Base-by-base conservation (phyloP, 257 asterid genomes). In the Primulina huaijiensis region DNA sequence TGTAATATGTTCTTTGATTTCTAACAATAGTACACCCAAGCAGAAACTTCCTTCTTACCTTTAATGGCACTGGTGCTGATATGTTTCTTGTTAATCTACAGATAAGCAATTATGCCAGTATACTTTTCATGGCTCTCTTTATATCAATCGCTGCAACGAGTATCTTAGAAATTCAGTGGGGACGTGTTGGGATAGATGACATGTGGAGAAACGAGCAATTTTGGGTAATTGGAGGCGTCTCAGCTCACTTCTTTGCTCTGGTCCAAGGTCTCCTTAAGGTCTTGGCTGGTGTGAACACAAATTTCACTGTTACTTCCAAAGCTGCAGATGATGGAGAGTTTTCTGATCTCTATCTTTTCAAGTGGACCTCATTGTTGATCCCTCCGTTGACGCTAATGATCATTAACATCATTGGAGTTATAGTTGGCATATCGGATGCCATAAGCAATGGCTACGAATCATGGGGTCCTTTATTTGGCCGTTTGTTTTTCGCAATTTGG, bases 191-290 rank as follows among this genome's bases (percentile, higher is more conserved):
- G 53, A 60, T 84, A 27, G 88, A 84, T 27, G 86, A 83, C 57
- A 81, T 85, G 88, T 83, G 88, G 88, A 83, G 88, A 74, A 83
- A 83, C 57, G 88, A 83, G 80, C 88, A 84, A 75, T 84, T 84
- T 65, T 84, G 88, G 88, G 88, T 84, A 29, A 84, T 84, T 52
- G 88, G 88, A 66, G 88, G 88, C 35, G 86, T 74, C 31, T 84
- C 86, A 8, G 52, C 88, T 0, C 88, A 84, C 78, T 74, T 84
- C 16, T 84, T 84, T 64, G 88, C 88, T 59, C 86, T 84, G 61
- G 74, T 84, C 59, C 84, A 84, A 79, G 88, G 88, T 8, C 61
- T 84, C n/a, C 82, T 84, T 67, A 84, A 84, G 80, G 88, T 84
- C 43, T 61, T 84, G 68, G 86, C 84, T 25, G 88, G 88, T 53